phyloP scores from a whole-genome alignment of 1,139 yeast species.

The Debaryomyces sp. region DNA sequence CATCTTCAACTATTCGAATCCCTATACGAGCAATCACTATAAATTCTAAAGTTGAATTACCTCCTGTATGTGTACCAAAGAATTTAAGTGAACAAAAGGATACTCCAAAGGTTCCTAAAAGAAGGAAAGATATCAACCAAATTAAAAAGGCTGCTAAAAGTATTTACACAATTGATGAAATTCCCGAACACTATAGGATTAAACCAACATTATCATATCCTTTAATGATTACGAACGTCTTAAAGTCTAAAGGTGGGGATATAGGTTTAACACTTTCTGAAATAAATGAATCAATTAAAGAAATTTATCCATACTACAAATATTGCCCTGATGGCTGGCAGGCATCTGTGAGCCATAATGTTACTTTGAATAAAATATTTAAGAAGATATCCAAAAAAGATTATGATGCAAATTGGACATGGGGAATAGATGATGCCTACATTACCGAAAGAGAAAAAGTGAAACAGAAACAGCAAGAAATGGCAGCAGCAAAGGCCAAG shows the following conservation, averaged over 20 bases:
- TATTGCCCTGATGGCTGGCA: conserved; percentile 99
- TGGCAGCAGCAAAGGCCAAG: conserved; percentile 58
- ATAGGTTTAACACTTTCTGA: conserved; percentile 84
- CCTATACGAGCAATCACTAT: conserved; percentile 30
- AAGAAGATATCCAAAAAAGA: conserved; percentile 66
- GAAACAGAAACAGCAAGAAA: conserved; percentile 68
- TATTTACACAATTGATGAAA: conserved; percentile 70
- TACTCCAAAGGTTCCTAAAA: conserved; percentile 52
- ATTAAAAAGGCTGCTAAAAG: conserved; percentile 53
- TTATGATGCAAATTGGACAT: conserved; percentile 68
- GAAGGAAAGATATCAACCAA: conserved; percentile 23
- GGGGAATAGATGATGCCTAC: conserved; percentile 87
- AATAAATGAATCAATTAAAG: conserved; percentile 83
- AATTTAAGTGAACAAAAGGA: conserved; percentile 35
- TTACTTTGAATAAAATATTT: conserved; percentile 84
- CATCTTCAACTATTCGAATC: conserved; percentile 15
- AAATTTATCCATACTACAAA: conserved; percentile 84
- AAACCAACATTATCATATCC: conserved; percentile 86
- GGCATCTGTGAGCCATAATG: conserved; percentile 84
- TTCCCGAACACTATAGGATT: conserved; percentile 80
- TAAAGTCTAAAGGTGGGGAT: conserved; percentile 60
- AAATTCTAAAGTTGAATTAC: conserved; percentile 21
- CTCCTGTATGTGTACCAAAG: conserved; percentile 39
- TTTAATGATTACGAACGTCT: conserved; percentile 74
- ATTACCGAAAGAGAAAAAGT: conserved; percentile 79